These are phyloP conservation scores for Lachancea thermotolerans DNA, from an alignment of 805 yeast genomes.

Conservation along the genomic window DNA sequence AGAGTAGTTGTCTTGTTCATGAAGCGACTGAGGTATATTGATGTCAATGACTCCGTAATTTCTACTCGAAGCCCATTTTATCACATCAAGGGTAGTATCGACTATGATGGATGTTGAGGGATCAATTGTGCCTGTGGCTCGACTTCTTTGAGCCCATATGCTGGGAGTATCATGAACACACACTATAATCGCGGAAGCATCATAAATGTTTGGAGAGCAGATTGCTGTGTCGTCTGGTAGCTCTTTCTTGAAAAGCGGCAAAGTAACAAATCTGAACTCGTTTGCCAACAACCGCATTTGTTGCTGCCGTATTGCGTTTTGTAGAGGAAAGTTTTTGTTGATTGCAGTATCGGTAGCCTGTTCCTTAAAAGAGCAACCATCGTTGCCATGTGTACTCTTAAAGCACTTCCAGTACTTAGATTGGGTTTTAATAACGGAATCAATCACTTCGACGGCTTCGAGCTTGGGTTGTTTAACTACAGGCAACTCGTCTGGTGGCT, in stretches of 20 bases:
- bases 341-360: conserved; percentile 26
- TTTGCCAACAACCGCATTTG: conserved; percentile 55
- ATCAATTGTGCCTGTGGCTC: conserved; percentile 71
- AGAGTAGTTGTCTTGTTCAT: conserved; percentile 48
- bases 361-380: conserved; percentile 33
- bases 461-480: conserved; percentile 52
- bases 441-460: conserved; percentile 73
- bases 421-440: conserved; percentile 73
- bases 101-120: conserved; percentile 64
- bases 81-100: conserved; percentile 64
- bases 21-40: conserved; percentile 54
- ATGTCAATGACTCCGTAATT: conserved; percentile 80
- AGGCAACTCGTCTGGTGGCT: conserved; percentile 80
- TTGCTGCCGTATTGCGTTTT: conserved; percentile 67
- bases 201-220: conserved; percentile 62
- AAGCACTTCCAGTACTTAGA: conserved; percentile 83
- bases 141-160: conserved; percentile 81
- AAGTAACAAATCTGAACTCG: conserved; percentile 50
- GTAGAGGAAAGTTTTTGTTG: conserved; percentile 44
- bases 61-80: conserved; percentile 56
- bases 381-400: conserved; percentile 52
- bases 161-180: conserved; percentile 88
- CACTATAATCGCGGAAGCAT: conserved; percentile 56
- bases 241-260: conserved; percentile 52
- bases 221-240: conserved; percentile 33